Percentiles rank a stretch among this genome's conserved stretches.
These are phyloP conservation scores for Xanthoceras sorbifolium DNA, from an alignment of 345 rosid genomes.

Conservation along the genomic window DNA sequence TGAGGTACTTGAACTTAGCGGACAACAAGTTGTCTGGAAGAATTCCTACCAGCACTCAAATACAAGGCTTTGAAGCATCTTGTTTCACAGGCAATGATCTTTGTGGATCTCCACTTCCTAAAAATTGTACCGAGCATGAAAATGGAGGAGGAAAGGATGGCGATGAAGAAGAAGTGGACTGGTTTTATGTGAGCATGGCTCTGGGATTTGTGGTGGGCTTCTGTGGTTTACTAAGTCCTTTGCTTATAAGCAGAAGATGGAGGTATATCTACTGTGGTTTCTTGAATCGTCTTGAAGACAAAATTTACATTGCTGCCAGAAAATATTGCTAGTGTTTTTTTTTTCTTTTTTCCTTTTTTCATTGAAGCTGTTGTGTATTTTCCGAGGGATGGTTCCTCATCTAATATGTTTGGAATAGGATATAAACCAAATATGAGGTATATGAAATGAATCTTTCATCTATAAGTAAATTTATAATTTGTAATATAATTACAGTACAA, in stretches of 20 bases:
- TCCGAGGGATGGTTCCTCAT: too few relatives aligned
- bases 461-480: too few relatives aligned
- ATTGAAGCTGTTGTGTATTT: too few relatives aligned
- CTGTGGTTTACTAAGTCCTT: background rate
- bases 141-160: background rate
- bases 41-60: background rate
- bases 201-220: background rate
- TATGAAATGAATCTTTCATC: too few relatives aligned
- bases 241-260: background rate
- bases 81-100: background rate
- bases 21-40: background rate
- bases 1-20: background rate
- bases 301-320: background rate
- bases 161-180: background rate
- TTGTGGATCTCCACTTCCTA: background rate
- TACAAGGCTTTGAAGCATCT: background rate
- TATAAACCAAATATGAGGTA: background rate
- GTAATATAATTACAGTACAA: too few relatives aligned
- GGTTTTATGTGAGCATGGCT: background rate
- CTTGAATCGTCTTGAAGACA: too few relatives aligned
- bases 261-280: background rate
- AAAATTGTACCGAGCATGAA: background rate
- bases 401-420: background rate
- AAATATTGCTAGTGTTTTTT: background rate
- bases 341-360: background rate